A percentile compares a stretch with the other conserved stretches of the same genome.
Conservation (phyloP, 208 protist genomes). For the Porcisia hertigi region DNA sequence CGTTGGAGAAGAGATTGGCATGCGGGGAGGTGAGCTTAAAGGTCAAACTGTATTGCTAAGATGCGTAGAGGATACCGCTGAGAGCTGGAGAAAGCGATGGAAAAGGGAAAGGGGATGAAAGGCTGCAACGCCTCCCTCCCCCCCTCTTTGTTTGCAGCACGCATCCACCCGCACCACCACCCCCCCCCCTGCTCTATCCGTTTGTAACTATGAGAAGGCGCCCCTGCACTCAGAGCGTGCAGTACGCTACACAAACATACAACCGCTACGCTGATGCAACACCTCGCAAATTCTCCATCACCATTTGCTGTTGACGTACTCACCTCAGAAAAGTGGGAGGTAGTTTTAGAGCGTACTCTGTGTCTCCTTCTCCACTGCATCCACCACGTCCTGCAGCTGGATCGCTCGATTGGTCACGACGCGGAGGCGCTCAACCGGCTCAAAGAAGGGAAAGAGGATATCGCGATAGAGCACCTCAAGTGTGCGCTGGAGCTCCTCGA, state of each 20-base stretch:
- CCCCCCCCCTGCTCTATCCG: not conserved
- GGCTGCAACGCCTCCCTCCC: not conserved
- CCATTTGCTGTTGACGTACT: not conserved
- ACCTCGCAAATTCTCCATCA: too few relatives aligned
- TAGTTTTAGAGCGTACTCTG: not conserved
- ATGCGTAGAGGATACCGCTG: not conserved
- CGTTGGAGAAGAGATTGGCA: not conserved
- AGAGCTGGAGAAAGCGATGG: not conserved
- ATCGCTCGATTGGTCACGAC: constrained; percentile 73
- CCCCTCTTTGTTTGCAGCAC: not conserved
- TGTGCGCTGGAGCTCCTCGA: constrained; percentile 60
- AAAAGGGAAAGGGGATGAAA: not conserved
- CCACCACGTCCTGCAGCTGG: constrained; percentile 62
- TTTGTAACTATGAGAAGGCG: not conserved
- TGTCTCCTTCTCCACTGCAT: constrained; percentile 32
- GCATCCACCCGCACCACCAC: not conserved
- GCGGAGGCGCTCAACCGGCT: constrained; percentile 74
- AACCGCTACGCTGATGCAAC: too few relatives aligned
- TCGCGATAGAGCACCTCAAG: constrained; percentile 69
- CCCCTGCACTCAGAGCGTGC: not conserved
- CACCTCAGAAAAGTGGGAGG: not conserved
- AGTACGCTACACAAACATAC: not conserved
- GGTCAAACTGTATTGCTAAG: not conserved
- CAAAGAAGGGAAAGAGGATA: constrained; percentile 77
- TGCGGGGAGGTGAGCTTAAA: not conserved